phyloP scores from a whole-genome alignment of 2,329 filamentous ascomycete species.

The Alternaria ventricosa region DNA sequence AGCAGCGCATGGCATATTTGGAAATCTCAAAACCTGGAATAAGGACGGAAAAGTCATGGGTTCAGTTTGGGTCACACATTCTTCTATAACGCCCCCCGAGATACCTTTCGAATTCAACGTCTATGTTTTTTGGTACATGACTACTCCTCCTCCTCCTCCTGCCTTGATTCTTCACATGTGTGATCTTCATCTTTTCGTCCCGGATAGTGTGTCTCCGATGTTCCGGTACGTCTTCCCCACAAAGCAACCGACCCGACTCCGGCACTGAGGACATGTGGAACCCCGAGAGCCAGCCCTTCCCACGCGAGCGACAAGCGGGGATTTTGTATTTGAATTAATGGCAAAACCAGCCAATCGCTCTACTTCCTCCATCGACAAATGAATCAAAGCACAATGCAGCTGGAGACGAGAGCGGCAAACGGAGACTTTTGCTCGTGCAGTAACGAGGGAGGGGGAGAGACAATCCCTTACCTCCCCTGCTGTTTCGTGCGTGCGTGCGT shows the following conservation, averaged over 20 bases:
- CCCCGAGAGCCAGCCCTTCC: background rate
- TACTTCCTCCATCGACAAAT: background rate
- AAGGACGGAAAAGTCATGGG: conserved; percentile 24
- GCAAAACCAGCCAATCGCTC: conserved; percentile 1
- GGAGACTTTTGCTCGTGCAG: background rate
- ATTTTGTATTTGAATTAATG: background rate
- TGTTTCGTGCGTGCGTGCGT: background rate
- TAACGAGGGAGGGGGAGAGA: background rate
- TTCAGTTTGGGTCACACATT: conserved; percentile 17
- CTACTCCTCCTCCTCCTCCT: background rate
- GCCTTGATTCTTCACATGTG: background rate
- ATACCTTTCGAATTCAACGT: conserved; percentile 24
- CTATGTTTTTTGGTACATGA: conserved; percentile 3
- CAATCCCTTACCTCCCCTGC: background rate
- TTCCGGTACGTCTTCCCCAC: conserved; percentile 12
- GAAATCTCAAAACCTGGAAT: conserved; percentile 14
- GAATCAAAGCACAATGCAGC: background rate
- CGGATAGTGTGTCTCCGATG: background rate
- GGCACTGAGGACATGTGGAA: conserved; percentile 13
- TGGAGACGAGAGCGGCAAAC: background rate
- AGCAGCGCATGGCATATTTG: conserved; percentile 11
- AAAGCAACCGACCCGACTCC: conserved; percentile 18
- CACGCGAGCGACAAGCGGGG: conserved; percentile 3
- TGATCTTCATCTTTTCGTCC: background rate
- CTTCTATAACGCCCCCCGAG: conserved; percentile 20